These are phyloP conservation scores for Aspergillus hancockii DNA, from an alignment of 495 filamentous ascomycete genomes.

Conservation along the genomic window DNA sequence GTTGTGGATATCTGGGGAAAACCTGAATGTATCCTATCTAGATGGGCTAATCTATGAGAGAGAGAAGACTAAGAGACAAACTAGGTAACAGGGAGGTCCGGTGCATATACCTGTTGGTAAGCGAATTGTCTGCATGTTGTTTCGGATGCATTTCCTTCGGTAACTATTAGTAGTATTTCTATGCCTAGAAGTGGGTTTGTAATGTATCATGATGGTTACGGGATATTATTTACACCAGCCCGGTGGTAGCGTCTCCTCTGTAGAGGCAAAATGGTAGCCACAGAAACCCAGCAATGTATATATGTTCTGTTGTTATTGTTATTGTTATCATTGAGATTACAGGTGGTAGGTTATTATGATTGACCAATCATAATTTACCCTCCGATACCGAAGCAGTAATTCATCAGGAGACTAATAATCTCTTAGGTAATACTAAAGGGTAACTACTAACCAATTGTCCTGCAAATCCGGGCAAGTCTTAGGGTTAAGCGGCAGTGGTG, in stretches of 20 bases:
- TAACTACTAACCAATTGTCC: too few species aligned
- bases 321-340: background rate
- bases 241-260: background rate
- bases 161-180: background rate
- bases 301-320: background rate
- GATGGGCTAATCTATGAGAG: background rate
- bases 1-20: background rate
- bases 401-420: background rate
- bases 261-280: background rate
- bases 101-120: slow-evolving; percentile 4
- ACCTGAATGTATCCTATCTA: background rate
- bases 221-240: too few species aligned
- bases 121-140: background rate
- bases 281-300: background rate
- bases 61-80: too few species aligned
- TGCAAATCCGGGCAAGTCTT: too few species aligned
- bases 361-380: background rate
- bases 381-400: background rate
- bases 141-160: too few species aligned
- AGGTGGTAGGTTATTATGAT: background rate
- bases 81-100: background rate
- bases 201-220: background rate
- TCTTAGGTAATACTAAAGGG: background rate
- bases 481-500: too few species aligned
- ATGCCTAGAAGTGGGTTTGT: background rate